Percentiles rank a stretch among this genome's conserved stretches.
Conservation (phyloP, 2,329 filamentous ascomycete species). For the Lomentospora prolificans region DNA sequence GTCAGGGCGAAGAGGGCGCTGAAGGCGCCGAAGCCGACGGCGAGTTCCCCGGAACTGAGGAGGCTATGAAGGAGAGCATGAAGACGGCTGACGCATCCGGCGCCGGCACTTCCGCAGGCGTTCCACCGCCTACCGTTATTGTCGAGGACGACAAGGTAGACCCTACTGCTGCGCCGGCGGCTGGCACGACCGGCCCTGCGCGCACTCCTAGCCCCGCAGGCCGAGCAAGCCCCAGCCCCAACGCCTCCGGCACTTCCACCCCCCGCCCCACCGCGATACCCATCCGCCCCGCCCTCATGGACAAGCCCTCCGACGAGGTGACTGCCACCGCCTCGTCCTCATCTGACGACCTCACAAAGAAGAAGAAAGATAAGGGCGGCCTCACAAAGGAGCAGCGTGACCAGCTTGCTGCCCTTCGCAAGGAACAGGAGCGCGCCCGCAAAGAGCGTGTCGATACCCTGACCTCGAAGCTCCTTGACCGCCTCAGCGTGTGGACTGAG, state of each 20-base stretch:
- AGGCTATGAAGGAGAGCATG: constrained; percentile 45
- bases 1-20: constrained; percentile 28
- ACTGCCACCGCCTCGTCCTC: constrained; percentile 53
- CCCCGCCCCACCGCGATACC: constrained; percentile 48
- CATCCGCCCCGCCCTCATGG: constrained; percentile 77
- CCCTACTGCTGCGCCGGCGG: constrained; percentile 13
- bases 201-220: constrained; percentile 19
- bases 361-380: constrained; percentile 46
- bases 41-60: constrained; percentile 48
- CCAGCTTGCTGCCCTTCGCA: constrained; percentile 78
- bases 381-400: constrained; percentile 89
- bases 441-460: constrained; percentile 85
- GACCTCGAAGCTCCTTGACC: constrained; percentile 74
- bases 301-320: constrained; percentile 66
- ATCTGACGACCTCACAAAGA: constrained; percentile 49
- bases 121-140: constrained; percentile 27
- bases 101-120: constrained; percentile 18
- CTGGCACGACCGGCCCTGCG: constrained; percentile 27
- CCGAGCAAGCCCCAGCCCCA: constrained; percentile 15
- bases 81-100: constrained; percentile 27
- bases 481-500: constrained; percentile 92
- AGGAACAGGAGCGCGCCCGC: constrained; percentile 71
- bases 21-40: constrained; percentile 48
- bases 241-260: constrained; percentile 27
- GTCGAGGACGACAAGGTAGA: constrained; percentile 24